Percentiles rank a stretch among this genome's conserved stretches.
These are phyloP conservation scores for Pseudoscleropodium purum DNA, from an alignment of 225 moss, liverwort and hornwort genomes.

Conservation along the genomic window DNA sequence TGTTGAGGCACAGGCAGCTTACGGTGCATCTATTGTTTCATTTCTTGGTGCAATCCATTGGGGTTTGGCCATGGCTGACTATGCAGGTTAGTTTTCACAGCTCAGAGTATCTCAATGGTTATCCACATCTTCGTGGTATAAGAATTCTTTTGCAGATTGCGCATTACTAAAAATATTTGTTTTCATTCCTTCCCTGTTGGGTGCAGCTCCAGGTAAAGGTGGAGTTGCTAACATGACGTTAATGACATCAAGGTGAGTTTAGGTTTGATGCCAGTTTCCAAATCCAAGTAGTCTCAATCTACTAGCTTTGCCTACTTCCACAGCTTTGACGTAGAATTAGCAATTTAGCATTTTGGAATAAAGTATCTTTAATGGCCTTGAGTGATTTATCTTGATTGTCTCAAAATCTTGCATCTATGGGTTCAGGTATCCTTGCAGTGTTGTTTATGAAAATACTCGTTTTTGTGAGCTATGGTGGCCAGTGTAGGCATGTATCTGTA, in stretches of 20 bases:
- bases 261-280: background rate
- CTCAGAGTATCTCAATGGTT: background rate
- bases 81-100: slow-evolving; percentile 44
- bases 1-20: slow-evolving; percentile 78
- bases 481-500: background rate
- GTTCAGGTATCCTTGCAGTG: background rate
- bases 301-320: background rate
- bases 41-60: slow-evolving; percentile 96
- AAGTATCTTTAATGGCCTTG: background rate
- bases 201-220: slow-evolving; percentile 51
- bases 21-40: slow-evolving; percentile 73
- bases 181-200: background rate
- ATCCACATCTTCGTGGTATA: background rate
- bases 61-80: slow-evolving; percentile 91
- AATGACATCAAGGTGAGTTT: slow-evolving; percentile 35
- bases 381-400: background rate
- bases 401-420: background rate
- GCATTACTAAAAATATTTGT: no score
- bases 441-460: background rate
- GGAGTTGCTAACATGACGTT: slow-evolving; percentile 35
- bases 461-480: background rate
- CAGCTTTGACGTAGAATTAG: background rate
- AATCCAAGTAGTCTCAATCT: background rate
- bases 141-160: background rate
- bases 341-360: background rate